phyloP scores from a whole-genome alignment of 805 yeast species.

The Wickerhamiella occidentalis region DNA sequence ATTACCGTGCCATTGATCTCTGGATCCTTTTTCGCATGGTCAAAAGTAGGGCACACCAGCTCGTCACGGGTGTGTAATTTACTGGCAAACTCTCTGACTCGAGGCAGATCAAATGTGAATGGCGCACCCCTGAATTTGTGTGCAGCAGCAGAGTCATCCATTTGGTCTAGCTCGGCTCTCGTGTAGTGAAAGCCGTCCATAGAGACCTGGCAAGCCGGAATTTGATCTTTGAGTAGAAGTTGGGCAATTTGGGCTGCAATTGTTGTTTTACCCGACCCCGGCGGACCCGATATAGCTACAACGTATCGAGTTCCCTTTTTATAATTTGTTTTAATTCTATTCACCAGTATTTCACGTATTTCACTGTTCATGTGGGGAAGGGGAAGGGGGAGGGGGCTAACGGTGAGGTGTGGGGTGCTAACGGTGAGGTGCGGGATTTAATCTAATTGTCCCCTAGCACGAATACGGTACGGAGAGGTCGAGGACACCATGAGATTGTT shows the following conservation, averaged over 20 bases:
- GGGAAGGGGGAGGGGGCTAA: no score
- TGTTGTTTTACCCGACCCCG: slow-evolving; percentile 81
- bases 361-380: not conserved
- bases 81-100: slow-evolving; percentile 30
- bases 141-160: slow-evolving; percentile 48
- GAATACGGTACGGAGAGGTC: no score
- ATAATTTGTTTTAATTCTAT: not conserved
- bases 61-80: slow-evolving; percentile 23
- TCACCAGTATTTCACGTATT: not conserved
- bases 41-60: slow-evolving; percentile 48
- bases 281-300: slow-evolving; percentile 58
- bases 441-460: not conserved
- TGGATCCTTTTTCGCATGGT: slow-evolving; percentile 61
- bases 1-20: slow-evolving; percentile 40
- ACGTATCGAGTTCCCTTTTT: slow-evolving; percentile 20
- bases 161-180: slow-evolving; percentile 34
- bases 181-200: slow-evolving; percentile 76
- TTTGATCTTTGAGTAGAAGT: slow-evolving; percentile 27
- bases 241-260: slow-evolving; percentile 38
- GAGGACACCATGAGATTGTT: no score
- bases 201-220: slow-evolving; percentile 33
- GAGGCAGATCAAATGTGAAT: slow-evolving; percentile 60
- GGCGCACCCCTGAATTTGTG: slow-evolving; percentile 70
- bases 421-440: not conserved
- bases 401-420: not conserved